phyloP scores from a whole-genome alignment of 208 protist species.

The Vickermania ingenoplastis region DNA sequence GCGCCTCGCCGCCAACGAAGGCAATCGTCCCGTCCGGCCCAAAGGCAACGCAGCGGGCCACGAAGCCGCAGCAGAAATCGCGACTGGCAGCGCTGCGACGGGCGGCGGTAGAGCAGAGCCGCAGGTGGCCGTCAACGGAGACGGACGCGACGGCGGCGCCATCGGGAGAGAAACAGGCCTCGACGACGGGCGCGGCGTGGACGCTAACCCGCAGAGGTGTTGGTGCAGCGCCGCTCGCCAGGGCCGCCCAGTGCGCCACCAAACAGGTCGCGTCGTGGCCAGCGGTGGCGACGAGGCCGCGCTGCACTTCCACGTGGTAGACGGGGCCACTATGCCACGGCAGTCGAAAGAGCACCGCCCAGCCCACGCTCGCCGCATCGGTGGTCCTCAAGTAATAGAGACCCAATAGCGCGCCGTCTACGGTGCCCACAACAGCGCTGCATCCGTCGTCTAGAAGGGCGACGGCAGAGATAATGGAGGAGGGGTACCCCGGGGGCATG shows the following conservation, averaged over 20 bases:
- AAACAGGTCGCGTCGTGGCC: background rate
- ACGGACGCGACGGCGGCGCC: background rate
- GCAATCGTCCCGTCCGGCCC: background rate
- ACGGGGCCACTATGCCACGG: background rate
- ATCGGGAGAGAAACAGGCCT: background rate
- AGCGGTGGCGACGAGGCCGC: background rate
- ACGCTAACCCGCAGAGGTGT: background rate
- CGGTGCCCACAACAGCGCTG: too few species aligned
- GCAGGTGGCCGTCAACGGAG: background rate
- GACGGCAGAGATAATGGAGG: too few species aligned
- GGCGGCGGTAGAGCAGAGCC: background rate
- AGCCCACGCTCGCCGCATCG: background rate
- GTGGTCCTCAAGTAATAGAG: background rate
- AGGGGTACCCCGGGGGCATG: too few species aligned
- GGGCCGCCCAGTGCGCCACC: background rate
- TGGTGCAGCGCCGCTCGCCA: background rate
- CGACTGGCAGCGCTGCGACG: background rate
- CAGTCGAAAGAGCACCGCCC: background rate
- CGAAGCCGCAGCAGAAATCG: background rate
- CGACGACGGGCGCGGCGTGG: background rate
- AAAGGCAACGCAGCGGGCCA: background rate
- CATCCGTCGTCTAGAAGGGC: too few species aligned
- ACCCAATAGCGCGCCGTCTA: background rate
- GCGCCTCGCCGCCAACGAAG: background rate
- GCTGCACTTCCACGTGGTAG: background rate